Base-by-base conservation (phyloP, 371 early-diverging fungal genomes). In the Apophysomyces trapeziformis region DNA sequence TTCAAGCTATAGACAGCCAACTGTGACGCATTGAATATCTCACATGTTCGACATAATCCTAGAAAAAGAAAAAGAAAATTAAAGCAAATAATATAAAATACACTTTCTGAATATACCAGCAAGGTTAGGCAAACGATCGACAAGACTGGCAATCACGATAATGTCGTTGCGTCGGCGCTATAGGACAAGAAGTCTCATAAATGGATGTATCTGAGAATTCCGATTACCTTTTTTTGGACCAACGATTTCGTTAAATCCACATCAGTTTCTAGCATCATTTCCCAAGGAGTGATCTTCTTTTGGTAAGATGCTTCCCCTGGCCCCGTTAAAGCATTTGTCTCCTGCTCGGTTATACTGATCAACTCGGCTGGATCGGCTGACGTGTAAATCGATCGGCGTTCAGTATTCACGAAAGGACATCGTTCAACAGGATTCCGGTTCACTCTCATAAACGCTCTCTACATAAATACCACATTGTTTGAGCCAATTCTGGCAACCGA, bases 271-370 rank as follows among this genome's bases (percentile, higher is more conserved):
- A 82, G 46, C 82, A 82, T 82, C 74, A 84, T 79, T 67, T 89
- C 87, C 90, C 90, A 89, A 37, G 90, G 87, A 70, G 84, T 75
- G 43, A 89, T 87, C 70, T 89, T 89, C 65, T 83, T 81, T 72
- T 88, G 89, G 39, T 78, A 75, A 0, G 82, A 67, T 12, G 67
- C 74, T n/a, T 80, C 78, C 11, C 72, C 72, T 6, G 21, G 32
- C 11, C 9, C 16, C 5, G 11, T 6, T 11, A 21, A 1, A 7
- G 47, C n/a, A 39, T 32, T 38, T 44, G 57, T 12, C 21, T 35
- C 41, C 26, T 37, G 6, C 3, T 64, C 58, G 54, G 36, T 54
- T 57, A 46, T 62, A 18, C 54, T 69, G 26, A 78, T 57, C 63
- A 71, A 39, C 64, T 77, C 79, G 5, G 69, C 58, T 5, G 82